Evolutionary conservation across 768 basidiomycete species (phyloP).

Genomic region (Butyriboletus loyo): DNA sequence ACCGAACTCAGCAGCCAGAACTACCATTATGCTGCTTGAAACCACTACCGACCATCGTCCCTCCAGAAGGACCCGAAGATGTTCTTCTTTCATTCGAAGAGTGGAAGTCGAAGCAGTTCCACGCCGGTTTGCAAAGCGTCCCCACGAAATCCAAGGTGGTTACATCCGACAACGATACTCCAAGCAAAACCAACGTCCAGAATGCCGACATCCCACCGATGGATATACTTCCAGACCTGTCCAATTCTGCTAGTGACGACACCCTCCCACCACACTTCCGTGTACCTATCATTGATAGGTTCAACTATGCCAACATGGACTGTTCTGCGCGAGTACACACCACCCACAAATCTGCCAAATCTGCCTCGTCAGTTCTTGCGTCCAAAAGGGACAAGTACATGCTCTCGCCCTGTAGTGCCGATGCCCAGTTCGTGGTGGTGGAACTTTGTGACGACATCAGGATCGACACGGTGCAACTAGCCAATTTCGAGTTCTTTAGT

Average conservation of each 20-base stretch:
- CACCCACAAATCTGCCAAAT: constrained; percentile 78
- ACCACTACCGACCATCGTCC: constrained; percentile 36
- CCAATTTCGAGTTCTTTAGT: constrained; percentile 97
- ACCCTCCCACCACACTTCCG: constrained; percentile 57
- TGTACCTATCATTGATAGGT: constrained; percentile 78
- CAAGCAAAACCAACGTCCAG: background rate
- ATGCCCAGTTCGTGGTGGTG: constrained; percentile 78
- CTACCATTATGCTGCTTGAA: constrained; percentile 69
- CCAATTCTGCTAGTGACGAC: constrained; percentile 15
- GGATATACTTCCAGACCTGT: constrained; percentile 14
- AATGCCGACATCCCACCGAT: constrained; percentile 3
- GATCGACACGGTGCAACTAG: constrained; percentile 93
- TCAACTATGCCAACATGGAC: constrained; percentile 92
- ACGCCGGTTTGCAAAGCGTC: constrained; percentile 34
- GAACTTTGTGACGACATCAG: constrained; percentile 97
- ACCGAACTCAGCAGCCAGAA: constrained; percentile 44
- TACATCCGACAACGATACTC: background rate
- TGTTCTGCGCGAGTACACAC: constrained; percentile 92
- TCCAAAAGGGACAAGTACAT: constrained; percentile 93
- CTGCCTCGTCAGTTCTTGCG: constrained; percentile 77
- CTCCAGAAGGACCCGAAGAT: constrained; percentile 51
- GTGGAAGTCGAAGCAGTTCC: constrained; percentile 73
- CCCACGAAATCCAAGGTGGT: constrained; percentile 12
- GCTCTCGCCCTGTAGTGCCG: constrained; percentile 81
- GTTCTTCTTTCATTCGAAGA: constrained; percentile 81